A percentile compares a stretch with the other conserved stretches of the same genome.
phyloP scores from a whole-genome alignment of 345 rosid genomes.

The Camelina hispida region DNA sequence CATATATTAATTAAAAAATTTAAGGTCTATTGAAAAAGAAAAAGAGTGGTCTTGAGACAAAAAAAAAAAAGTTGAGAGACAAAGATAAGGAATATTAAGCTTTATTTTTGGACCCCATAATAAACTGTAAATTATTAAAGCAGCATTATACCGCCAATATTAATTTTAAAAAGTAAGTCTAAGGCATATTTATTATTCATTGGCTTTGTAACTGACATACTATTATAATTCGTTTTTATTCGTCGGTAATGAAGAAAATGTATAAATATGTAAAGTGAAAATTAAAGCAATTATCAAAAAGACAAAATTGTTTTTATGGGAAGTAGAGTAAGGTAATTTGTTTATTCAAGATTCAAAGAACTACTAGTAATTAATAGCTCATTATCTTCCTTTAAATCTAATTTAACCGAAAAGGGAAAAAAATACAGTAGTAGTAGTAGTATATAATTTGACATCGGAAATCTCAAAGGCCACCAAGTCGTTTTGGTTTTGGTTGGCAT shows the following conservation, averaged over 20 bases:
- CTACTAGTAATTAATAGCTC: background rate
- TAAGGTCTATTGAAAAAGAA: constrained; percentile 10
- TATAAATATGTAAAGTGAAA: constrained; percentile 4
- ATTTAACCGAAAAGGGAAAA: constrained; percentile 10
- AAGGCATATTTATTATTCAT: background rate
- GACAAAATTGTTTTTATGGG: background rate
- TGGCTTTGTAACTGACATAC: constrained; percentile 22
- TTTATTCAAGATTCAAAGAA: constrained; percentile 14
- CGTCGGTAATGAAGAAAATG: background rate
- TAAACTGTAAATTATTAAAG: constrained; percentile 42
- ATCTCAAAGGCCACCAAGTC: constrained; percentile 34
- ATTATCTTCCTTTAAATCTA: background rate
- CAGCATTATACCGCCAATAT: constrained; percentile 35
- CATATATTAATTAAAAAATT: background rate
- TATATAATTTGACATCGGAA: constrained; percentile 36
- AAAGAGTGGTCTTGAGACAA: constrained; percentile 41
- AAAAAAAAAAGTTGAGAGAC: constrained; percentile 28
- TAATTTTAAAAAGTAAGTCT: background rate
- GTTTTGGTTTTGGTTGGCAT: constrained; percentile 35
- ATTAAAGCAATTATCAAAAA: background rate
- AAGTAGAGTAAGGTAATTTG: constrained; percentile 19
- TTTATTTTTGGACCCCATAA: constrained; percentile 45
- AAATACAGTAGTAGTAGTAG: no score
- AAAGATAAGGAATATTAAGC: constrained; percentile 45
- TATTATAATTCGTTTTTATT: background rate